These are phyloP conservation scores for Scleroderma bovista DNA, from an alignment of 768 basidiomycete species.

Conservation along the genomic window DNA sequence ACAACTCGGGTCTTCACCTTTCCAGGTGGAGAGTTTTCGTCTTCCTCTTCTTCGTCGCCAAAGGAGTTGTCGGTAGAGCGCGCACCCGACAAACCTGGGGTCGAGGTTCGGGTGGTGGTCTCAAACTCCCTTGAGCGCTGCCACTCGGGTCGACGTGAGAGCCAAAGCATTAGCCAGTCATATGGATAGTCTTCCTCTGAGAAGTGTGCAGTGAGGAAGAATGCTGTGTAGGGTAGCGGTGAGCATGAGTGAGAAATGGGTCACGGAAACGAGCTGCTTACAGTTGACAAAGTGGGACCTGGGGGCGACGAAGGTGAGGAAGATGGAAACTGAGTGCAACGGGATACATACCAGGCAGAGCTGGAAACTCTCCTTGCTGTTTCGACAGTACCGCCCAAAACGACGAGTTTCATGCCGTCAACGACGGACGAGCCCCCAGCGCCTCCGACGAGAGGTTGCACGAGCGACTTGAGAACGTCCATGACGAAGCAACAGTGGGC, in stretches of 20 bases:
- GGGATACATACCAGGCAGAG: slow-evolving; percentile 62
- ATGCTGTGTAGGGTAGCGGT: slow-evolving; percentile 40
- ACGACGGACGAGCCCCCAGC: slow-evolving; percentile 73
- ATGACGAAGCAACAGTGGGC: slow-evolving; percentile 36
- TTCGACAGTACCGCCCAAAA: slow-evolving; percentile 83
- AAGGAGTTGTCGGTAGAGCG: slow-evolving; percentile 51
- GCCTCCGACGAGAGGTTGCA: slow-evolving; percentile 74
- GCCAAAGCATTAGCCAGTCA: slow-evolving; percentile 90
- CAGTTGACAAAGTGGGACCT: slow-evolving; percentile 88
- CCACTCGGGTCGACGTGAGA: slow-evolving; percentile 82
- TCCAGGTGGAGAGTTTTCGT: slow-evolving; percentile 48
- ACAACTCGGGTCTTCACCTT: slow-evolving; percentile 74
- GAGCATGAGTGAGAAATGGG: slow-evolving; percentile 1
- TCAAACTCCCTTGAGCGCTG: slow-evolving; percentile 86
- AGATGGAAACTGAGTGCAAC: neutral
- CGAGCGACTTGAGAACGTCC: slow-evolving; percentile 78
- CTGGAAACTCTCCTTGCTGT: slow-evolving; percentile 78
- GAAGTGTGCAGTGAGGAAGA: slow-evolving; percentile 88
- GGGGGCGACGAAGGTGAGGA: slow-evolving; percentile 6
- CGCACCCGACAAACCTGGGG: slow-evolving; percentile 48
- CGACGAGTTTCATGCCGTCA: slow-evolving; percentile 87
- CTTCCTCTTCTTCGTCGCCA: slow-evolving; percentile 41
- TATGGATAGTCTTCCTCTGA: slow-evolving; percentile 88
- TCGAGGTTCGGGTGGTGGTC: slow-evolving; percentile 73
- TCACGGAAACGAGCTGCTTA: slow-evolving; percentile 34